These are phyloP conservation scores for Monilinia fructicola DNA, from an alignment of 2,329 filamentous ascomycete genomes.

Conservation along the genomic window DNA sequence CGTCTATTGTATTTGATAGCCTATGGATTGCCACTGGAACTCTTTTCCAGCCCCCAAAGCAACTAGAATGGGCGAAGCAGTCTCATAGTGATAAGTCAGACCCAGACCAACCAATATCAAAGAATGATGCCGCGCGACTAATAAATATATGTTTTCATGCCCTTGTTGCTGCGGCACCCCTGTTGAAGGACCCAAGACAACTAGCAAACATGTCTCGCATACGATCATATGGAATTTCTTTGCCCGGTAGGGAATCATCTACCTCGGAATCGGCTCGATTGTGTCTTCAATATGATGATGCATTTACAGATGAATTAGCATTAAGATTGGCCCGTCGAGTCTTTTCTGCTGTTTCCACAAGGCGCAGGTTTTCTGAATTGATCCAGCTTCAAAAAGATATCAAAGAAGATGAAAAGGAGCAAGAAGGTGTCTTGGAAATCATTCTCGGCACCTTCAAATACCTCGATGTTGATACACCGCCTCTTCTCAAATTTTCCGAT, in stretches of 20 bases:
- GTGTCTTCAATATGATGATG: slow-evolving; percentile 62
- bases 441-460: slow-evolving; percentile 45
- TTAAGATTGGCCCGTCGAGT: slow-evolving; percentile 58
- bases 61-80: slow-evolving; percentile 36
- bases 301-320: slow-evolving; percentile 60
- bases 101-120: slow-evolving; percentile 31
- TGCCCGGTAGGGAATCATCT: slow-evolving; percentile 49
- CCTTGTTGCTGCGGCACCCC: slow-evolving; percentile 57
- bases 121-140: slow-evolving; percentile 36
- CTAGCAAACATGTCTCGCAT: slow-evolving; percentile 62
- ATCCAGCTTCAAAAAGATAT: slow-evolving; percentile 35
- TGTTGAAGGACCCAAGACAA: slow-evolving; percentile 35
- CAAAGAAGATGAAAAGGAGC: slow-evolving; percentile 29
- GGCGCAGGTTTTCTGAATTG: slow-evolving; percentile 37
- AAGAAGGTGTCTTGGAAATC: slow-evolving; percentile 33
- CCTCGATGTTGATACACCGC: slow-evolving; percentile 41
- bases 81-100: slow-evolving; percentile 7
- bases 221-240: slow-evolving; percentile 45
- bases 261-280: slow-evolving; percentile 50
- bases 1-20: slow-evolving; percentile 61
- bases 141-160: slow-evolving; percentile 62
- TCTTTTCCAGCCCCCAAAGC: slow-evolving; percentile 55
- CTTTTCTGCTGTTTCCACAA: slow-evolving; percentile 53
- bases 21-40: slow-evolving; percentile 61
- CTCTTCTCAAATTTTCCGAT: slow-evolving; percentile 50